Percentiles rank a stretch among this genome's conserved stretches.
These are phyloP conservation scores for Verticillium dahliae DNA, from an alignment of 2,329 filamentous ascomycete genomes.

Conservation along the genomic window DNA sequence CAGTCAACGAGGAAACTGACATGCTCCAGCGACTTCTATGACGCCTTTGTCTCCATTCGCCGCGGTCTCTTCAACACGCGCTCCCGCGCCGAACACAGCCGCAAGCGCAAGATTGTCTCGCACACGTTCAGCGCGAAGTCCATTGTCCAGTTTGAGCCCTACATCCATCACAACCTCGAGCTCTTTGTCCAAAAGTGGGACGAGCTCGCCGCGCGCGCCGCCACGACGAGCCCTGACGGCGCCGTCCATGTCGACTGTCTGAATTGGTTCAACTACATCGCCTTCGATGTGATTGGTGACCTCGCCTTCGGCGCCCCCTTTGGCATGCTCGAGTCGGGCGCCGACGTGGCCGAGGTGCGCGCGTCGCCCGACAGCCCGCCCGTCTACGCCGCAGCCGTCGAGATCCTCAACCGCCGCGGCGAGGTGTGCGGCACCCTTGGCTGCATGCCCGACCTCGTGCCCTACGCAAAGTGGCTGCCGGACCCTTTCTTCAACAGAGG, in stretches of 20 bases:
- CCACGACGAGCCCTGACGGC: conserved; percentile 28
- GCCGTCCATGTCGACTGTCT: conserved; percentile 65
- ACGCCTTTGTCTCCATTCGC: conserved; percentile 82
- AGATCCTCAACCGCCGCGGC: conserved; percentile 81
- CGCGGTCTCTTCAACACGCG: conserved; percentile 87
- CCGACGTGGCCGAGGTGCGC: conserved; percentile 70
- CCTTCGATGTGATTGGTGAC: conserved; percentile 24
- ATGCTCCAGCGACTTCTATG: conserved; percentile 67
- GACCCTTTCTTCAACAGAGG: conserved; percentile 77
- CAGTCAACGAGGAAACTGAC: neutral
- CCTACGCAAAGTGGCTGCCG: conserved; percentile 73
- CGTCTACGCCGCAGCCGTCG: conserved; percentile 70
- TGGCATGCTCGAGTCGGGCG: conserved; percentile 43
- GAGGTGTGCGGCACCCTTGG: conserved; percentile 81
- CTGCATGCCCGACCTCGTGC: conserved; percentile 66
- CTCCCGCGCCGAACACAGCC: conserved; percentile 71
- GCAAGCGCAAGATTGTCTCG: conserved; percentile 83
- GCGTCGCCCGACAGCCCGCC: conserved; percentile 52
- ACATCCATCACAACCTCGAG: conserved; percentile 74
- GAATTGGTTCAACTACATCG: conserved; percentile 29
- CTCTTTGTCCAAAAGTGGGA: conserved; percentile 70
- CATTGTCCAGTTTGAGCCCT: conserved; percentile 79
- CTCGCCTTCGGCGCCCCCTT: conserved; percentile 22
- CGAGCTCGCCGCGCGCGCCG: conserved; percentile 41
- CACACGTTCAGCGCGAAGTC: conserved; percentile 83